These are phyloP conservation scores for Ambrosia artemisiifolia DNA, from an alignment of 129 eudicot species.

Conservation along the genomic window DNA sequence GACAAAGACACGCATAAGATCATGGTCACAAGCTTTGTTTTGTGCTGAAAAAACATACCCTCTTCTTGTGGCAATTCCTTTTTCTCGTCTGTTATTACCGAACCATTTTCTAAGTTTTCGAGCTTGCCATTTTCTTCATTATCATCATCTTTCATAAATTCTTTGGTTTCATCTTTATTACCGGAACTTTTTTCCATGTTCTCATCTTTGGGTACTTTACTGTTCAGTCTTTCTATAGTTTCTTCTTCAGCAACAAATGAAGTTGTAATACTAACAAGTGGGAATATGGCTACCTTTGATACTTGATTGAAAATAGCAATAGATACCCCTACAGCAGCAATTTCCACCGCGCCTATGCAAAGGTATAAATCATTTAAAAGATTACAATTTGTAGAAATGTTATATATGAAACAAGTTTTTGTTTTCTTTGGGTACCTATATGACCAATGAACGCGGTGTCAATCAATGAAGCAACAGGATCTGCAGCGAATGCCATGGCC, in stretches of 20 bases:
- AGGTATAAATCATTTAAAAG: neutral
- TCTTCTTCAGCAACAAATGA: constrained; percentile 98
- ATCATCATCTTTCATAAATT: constrained; percentile 19
- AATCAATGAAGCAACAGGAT: constrained; percentile 79
- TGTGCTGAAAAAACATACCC: constrained; percentile 20
- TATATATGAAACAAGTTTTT: too few species aligned
- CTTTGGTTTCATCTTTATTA: constrained; percentile 21
- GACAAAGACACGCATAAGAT: neutral
- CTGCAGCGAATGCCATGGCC: constrained; percentile 85
- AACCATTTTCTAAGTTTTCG: constrained; percentile 39
- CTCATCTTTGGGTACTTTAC: constrained; percentile 21
- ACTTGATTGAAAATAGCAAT: constrained; percentile 91
- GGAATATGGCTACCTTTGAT: constrained; percentile 80
- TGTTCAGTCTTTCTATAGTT: constrained; percentile 39
- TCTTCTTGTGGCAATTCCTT: constrained; percentile 21
- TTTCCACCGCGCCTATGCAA: constrained; percentile 59
- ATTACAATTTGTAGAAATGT: neutral
- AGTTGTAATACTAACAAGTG: constrained; percentile 87
- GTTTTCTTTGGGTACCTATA: constrained; percentile 24
- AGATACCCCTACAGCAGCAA: constrained; percentile 85
- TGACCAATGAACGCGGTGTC: constrained; percentile 80
- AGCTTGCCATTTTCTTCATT: constrained; percentile 21
- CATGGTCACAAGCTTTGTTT: neutral
- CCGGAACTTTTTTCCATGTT: constrained; percentile 26
- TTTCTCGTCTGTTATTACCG: neutral